Evolutionary conservation across 2,329 filamentous ascomycete genomes (phyloP), one percentile per base, ranked within the genome.

Genomic region (Cyphellophora europaea): DNA sequence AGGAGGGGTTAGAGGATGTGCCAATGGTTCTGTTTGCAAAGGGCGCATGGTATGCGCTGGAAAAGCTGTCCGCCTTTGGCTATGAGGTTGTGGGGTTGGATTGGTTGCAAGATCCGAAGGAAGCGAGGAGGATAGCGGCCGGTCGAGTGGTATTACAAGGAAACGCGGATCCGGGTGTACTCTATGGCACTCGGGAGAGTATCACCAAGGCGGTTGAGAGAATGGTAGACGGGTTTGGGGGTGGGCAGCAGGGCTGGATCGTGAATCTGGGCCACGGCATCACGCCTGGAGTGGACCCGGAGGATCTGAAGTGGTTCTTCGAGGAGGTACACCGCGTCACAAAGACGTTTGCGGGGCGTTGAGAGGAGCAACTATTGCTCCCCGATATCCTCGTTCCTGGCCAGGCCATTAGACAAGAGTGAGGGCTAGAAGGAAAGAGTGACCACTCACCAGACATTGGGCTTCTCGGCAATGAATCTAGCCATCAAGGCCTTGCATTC

Each of bases 21-120:
- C 91, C 91, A 3, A 95, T 96, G 88, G 93, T 88, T 4, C 87
- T 96, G 15, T 98, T 98, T 59, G 87, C 91, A 21, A 98, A 98
- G 67, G 91, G 91, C 8, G 89, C 91, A 8, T 96, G 91, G 84
- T 91, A 93, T 59, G 86, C 87, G 3, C 70, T 98, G 32, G 84
- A 95, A 49, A 78, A 83, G 19, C 74, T 91, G 13, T 95, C 88
- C 64, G 68, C 87, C 52, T 74, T 88, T 11, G 88, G 87, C 27
- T 98, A 96, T 66, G 76, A 96, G 53, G 86, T 95, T 23, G 82
- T 98, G 37, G 86, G 91, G 4, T 69, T 98, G 47, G 91, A 98
- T 62, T 98, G 91, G 91, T 69, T 93, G 31, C 83, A 95, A 51
- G 86, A 91, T 51, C 83, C 91, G 8, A 80, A 79, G 3, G 78